These are phyloP conservation scores for Dendrobium nobile DNA, from an alignment of 106 monocot species.

Conservation along the genomic window DNA sequence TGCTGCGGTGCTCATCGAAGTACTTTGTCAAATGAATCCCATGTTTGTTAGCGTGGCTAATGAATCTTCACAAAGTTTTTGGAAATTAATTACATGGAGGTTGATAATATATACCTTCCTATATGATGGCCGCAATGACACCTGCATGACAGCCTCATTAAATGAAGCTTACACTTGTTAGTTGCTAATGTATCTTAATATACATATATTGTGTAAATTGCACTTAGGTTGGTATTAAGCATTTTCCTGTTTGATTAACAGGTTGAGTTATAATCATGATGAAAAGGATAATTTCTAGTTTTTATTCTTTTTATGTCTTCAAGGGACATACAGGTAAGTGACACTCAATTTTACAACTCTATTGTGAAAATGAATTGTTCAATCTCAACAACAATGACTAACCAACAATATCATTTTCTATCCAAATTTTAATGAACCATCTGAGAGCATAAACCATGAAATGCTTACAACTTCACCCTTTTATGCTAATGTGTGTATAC, in stretches of 20 bases:
- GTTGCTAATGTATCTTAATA: background rate
- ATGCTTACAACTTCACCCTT: background rate
- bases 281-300: background rate
- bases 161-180: background rate
- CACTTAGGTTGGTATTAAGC: background rate
- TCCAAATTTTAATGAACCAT: background rate
- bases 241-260: background rate
- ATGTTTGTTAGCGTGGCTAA: too few relatives aligned
- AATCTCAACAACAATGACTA: background rate
- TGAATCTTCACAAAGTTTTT: too few relatives aligned
- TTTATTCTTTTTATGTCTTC: conserved; percentile 43
- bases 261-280: background rate
- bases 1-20: too few relatives aligned
- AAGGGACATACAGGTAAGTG: conserved; percentile 42
- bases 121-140: too few relatives aligned
- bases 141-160: too few relatives aligned
- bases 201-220: background rate
- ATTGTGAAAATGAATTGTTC: background rate
- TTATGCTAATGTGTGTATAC: background rate
- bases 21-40: too few relatives aligned
- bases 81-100: too few relatives aligned
- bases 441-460: background rate
- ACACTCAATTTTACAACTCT: background rate
- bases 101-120: too few relatives aligned
- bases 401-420: background rate